Evolutionary conservation across 2,329 filamentous ascomycete species (phyloP).

Genomic region (Paracoccidioides brasiliensis): DNA sequence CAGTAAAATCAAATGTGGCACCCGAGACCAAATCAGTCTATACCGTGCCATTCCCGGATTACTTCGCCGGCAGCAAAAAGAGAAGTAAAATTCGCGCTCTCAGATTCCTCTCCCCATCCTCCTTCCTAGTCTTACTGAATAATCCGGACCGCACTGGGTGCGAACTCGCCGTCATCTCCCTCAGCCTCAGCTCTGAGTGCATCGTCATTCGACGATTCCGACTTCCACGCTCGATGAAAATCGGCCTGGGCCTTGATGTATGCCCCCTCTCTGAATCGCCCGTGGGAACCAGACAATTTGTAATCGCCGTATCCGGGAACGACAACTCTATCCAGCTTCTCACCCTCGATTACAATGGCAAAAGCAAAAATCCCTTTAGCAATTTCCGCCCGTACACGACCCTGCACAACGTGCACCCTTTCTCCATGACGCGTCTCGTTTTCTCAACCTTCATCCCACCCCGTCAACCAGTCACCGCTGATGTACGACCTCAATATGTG

Average conservation of each 20-base stretch:
- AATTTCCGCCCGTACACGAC: conserved; percentile 39
- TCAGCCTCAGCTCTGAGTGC: conserved; percentile 22
- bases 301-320: conserved; percentile 66
- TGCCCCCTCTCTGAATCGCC: conserved; percentile 49
- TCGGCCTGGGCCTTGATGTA: conserved; percentile 66
- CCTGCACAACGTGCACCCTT: conserved; percentile 42
- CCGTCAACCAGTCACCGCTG: conserved; percentile 33
- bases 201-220: conserved; percentile 40
- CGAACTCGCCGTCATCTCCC: conserved; percentile 39
- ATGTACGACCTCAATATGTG: conserved; percentile 45
- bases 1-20: conserved; percentile 28
- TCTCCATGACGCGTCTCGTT: conserved; percentile 44
- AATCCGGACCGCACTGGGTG: conserved; percentile 41
- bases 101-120: conserved; percentile 42
- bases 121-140: conserved; percentile 45
- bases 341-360: conserved; percentile 55
- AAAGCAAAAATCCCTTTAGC: conserved; percentile 29
- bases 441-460: conserved; percentile 43
- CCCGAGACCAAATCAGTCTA: conserved; percentile 26
- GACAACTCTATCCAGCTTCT: conserved; percentile 67
- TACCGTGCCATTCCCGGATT: conserved; percentile 26
- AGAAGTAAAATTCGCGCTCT: conserved; percentile 43
- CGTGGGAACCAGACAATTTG: conserved; percentile 58
- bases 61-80: conserved; percentile 22
- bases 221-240: conserved; percentile 55